Base-by-base conservation (phyloP, 2,329 filamentous ascomycete genomes). In the Xylariaceae sp. region DNA sequence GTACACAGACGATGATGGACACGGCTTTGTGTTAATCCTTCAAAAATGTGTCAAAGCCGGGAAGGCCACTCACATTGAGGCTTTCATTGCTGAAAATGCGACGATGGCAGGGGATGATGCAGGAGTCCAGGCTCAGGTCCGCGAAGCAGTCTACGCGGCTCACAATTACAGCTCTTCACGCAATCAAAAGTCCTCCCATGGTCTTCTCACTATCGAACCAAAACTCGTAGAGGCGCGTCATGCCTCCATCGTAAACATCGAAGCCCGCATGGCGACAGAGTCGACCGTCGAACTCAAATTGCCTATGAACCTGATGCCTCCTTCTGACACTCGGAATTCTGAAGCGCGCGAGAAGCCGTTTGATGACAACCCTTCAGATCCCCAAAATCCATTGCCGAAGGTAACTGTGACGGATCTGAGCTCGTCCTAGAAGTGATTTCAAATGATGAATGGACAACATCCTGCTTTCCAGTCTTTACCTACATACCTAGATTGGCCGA, bases 161-260 rank as follows among this genome's bases (percentile, higher is more conserved):
- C 37, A 10, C 17, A 51, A 17, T 10, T 11, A 55, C 9, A 11
- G 47, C 23, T 37, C n/a, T 37, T n/a, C 52, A n/a, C 44, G 7
- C 8, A 23, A n/a, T 37, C 56, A 58, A 42, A 15, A 2, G 7
- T 55, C 37, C 10, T 47, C 52, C 37, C 15, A 51, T 3, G 51
- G 56, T 3, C n/a, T 37, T 45, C 23, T 58, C 2, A 23, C 4
- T n/a, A 55, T 55, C 13, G 52, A 37, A 3, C 45, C 52, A 2
- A 58, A 47, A 34, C 30, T 51, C n/a, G 45, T 49, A 45, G 47
- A 51, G 47, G 51, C 56, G 34, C 51, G 52, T 30, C 51, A 51
- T 54, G 51, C 51, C 23, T 58, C 56, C 2, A 54, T 58, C 23
- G n/a, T 58, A 11, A 51, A 23, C 51, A 13, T 54, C 18, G 37